These are phyloP conservation scores for Yamadazyma sp. DNA, from an alignment of 1,139 yeast genomes.

Conservation along the genomic window DNA sequence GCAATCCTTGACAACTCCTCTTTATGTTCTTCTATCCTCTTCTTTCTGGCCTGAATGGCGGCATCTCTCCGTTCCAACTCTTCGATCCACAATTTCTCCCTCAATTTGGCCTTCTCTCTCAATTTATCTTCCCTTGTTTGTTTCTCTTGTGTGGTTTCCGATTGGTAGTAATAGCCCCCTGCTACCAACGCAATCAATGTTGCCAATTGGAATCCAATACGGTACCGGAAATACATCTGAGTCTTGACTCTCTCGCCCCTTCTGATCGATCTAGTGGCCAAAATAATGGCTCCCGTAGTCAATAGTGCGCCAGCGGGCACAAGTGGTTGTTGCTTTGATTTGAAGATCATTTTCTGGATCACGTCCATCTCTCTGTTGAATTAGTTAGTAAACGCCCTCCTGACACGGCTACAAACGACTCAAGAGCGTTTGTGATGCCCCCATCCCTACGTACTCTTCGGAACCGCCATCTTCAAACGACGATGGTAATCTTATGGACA, in stretches of 20 bases:
- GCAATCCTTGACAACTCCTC: slow-evolving; percentile 42
- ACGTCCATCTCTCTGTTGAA: slow-evolving; percentile 29
- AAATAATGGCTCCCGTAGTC: slow-evolving; percentile 75
- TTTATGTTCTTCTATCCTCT: slow-evolving; percentile 39
- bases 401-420: no score
- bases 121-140: slow-evolving; percentile 60
- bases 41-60: slow-evolving; percentile 65
- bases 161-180: slow-evolving; percentile 70
- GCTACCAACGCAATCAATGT: slow-evolving; percentile 79
- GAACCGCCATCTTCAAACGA: slow-evolving; percentile 15
- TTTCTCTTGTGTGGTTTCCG: slow-evolving; percentile 37
- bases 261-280: slow-evolving; percentile 77
- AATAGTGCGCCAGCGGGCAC: slow-evolving; percentile 81
- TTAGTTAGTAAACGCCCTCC: slow-evolving; percentile 11
- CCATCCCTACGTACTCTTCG: slow-evolving; percentile 14
- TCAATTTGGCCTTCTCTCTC: slow-evolving; percentile 73
- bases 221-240: slow-evolving; percentile 84
- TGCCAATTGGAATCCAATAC: slow-evolving; percentile 82
- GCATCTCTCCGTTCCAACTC: slow-evolving; percentile 83
- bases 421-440: background rate
- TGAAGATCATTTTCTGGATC: slow-evolving; percentile 30
- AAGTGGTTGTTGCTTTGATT: slow-evolving; percentile 69
- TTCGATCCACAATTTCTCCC: slow-evolving; percentile 88
- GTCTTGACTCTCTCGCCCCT: slow-evolving; percentile 74
- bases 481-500: slow-evolving; percentile 20